phyloP scores from a whole-genome alignment of 768 basidiomycete genomes.

The Russula abietina region DNA sequence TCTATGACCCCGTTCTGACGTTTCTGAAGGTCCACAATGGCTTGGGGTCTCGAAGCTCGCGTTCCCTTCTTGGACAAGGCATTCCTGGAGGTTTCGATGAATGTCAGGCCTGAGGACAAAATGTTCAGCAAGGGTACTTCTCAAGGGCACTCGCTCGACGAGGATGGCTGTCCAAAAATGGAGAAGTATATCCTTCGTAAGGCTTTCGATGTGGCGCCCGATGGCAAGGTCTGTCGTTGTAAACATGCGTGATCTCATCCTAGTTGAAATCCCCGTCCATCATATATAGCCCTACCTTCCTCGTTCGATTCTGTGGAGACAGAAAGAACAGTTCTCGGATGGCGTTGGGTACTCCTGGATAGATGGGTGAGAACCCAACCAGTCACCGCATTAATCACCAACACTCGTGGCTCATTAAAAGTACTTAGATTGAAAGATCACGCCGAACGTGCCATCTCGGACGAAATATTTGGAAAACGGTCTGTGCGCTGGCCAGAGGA shows the following conservation, averaged over 20 bases:
- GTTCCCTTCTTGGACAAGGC: slow-evolving; percentile 98
- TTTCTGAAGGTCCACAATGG: slow-evolving; percentile 81
- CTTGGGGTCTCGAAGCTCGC: slow-evolving; percentile 97
- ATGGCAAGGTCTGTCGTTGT: slow-evolving; percentile 51
- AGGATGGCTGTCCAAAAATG: slow-evolving; percentile 86
- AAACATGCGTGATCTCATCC: background rate
- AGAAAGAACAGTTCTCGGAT: slow-evolving; percentile 99
- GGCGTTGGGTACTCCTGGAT: slow-evolving; percentile 99
- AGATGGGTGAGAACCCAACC: slow-evolving; percentile 55
- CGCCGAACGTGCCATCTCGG: slow-evolving; percentile 66
- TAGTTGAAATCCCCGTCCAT: background rate
- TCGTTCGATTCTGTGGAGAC: slow-evolving; percentile 91
- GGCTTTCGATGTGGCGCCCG: slow-evolving; percentile 84
- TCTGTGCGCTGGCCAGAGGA: slow-evolving; percentile 69
- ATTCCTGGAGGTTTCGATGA: slow-evolving; percentile 93
- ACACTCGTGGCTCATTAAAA: slow-evolving; percentile 1
- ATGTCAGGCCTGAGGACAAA: slow-evolving; percentile 80
- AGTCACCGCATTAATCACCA: background rate
- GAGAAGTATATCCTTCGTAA: slow-evolving; percentile 99
- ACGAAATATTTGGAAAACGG: slow-evolving; percentile 71
- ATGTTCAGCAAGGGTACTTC: slow-evolving; percentile 76
- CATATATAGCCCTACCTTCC: slow-evolving; percentile 73
- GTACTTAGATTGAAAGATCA: slow-evolving; percentile 77
- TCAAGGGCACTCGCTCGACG: slow-evolving; percentile 56
- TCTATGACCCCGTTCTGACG: slow-evolving; percentile 2